These are phyloP conservation scores for Ensete glaucum DNA, from an alignment of 176 grass and related monocot genomes.

Conservation along the genomic window DNA sequence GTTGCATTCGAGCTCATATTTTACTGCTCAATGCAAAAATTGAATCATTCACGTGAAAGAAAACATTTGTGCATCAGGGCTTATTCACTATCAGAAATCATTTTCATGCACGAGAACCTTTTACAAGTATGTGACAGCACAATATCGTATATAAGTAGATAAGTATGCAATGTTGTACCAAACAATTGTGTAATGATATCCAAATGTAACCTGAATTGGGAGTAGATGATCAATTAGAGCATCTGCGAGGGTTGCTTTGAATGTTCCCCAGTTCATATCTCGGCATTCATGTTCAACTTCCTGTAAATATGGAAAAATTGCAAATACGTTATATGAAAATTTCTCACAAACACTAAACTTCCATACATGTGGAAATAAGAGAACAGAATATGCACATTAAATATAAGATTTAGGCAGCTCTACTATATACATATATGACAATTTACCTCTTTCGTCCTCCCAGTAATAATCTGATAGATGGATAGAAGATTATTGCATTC, in stretches of 20 bases:
- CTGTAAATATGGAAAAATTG: conserved; percentile 31
- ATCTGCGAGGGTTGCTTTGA: conserved; percentile 70
- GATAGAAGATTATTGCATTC: conserved; percentile 96
- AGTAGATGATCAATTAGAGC: conserved; percentile 77
- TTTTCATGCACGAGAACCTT: not conserved
- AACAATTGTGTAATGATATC: not conserved
- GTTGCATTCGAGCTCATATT: not conserved
- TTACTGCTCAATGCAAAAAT: not conserved
- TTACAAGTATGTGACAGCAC: not conserved
- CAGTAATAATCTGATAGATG: conserved; percentile 73
- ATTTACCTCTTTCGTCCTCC: conserved; percentile 82
- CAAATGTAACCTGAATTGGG: conserved; percentile 64
- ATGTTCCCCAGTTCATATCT: conserved; percentile 96
- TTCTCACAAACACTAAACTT: not conserved
- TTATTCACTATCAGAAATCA: not conserved
- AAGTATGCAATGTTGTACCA: not conserved
- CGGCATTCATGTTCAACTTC: conserved; percentile 70
- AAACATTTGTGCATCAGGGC: not conserved
- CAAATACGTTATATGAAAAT: not conserved
- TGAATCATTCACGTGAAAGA: not conserved
- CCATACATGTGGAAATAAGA: not conserved
- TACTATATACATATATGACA: not conserved
- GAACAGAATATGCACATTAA: not conserved
- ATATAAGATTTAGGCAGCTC: not conserved
- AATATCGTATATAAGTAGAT: not conserved